A percentile compares a stretch with the other conserved stretches of the same genome.
Conservation (phyloP, 495 filamentous ascomycete genomes). For the Penicillium alfredii region DNA sequence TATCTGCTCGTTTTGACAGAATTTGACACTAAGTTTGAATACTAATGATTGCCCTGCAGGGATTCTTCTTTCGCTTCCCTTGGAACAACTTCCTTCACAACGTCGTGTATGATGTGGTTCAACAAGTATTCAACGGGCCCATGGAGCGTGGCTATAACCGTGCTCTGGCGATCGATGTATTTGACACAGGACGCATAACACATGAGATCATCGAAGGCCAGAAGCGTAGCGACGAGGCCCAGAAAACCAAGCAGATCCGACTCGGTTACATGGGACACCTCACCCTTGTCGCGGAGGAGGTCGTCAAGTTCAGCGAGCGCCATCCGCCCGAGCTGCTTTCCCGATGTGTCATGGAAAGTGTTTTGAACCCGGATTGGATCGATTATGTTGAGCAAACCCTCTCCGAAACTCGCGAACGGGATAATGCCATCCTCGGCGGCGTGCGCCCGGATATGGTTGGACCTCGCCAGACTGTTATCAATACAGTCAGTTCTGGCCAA, state of each 20-base stretch:
- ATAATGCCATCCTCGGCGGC: slow-evolving; percentile 97
- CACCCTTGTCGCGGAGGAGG: slow-evolving; percentile 95
- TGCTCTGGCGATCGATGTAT: slow-evolving; percentile 86
- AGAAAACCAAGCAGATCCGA: slow-evolving; percentile 75
- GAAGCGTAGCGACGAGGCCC: slow-evolving; percentile 73
- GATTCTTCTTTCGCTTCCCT: slow-evolving; percentile 97
- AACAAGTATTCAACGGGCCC: slow-evolving; percentile 97
- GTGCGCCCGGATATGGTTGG: slow-evolving; percentile 82
- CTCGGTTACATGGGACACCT: slow-evolving; percentile 98
- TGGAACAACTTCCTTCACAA: slow-evolving; percentile 99
- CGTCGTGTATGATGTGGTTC: slow-evolving; percentile 97
- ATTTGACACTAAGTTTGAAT: neutral
- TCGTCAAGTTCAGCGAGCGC: slow-evolving; percentile 96
- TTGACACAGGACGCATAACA: slow-evolving; percentile 83
- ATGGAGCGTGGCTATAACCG: slow-evolving; percentile 96
- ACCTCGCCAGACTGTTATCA: slow-evolving; percentile 59
- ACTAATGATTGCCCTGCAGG: slow-evolving; percentile 39
- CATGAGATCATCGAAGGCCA: slow-evolving; percentile 90
- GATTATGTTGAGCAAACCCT: slow-evolving; percentile 93
- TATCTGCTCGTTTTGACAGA: slow-evolving; percentile 2
- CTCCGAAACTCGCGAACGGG: slow-evolving; percentile 88
- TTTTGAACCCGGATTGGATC: slow-evolving; percentile 83
- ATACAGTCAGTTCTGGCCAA: slow-evolving; percentile 53
- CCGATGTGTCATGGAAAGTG: slow-evolving; percentile 76
- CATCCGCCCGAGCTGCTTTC: slow-evolving; percentile 84